Evolutionary conservation across 2,329 filamentous ascomycete genomes (phyloP), one percentile per base, ranked within the genome.

Genomic region (Penicillium sp.): DNA sequence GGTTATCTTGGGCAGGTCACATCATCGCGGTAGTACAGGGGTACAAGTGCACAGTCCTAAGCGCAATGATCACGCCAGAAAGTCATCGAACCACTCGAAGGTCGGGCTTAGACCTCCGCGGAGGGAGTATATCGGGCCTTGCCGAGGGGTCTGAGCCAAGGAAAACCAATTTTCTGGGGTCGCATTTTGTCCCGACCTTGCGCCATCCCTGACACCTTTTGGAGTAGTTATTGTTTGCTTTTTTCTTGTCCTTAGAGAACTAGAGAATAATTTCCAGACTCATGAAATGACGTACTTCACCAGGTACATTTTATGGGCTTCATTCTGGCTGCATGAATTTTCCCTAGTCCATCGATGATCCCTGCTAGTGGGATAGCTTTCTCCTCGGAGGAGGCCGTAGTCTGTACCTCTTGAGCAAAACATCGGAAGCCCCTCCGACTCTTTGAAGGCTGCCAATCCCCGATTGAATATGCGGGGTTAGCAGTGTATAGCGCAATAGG

Each of bases 51-150:
- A n/a, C 37, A 40, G 37, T 45, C 35, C 44, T 49, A 57, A 49
- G 48, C 51, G 53, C 51, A 58, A 43, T 23, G 58, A 60, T 60
- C 55, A 58, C 56, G 58, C 56, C 56, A 53, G 56, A 53, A 49
- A 11, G 29, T 2, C 41, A 41, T 47, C 29, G 41, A 55, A 50
- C 52, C 27, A 57, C 53, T 57, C 40, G 53, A 29, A 20, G 20
- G 20, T 18, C 11, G 29, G 29, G 40, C 46, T 47, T 42, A 18
- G 37, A 26, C 15, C 42, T 55, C 63, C 63, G 63, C 63, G 63
- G 63, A 65, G 61, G 6, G 23, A 6, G 29, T 12, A 31, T 12
- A 65, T 64, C 61, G 52, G 52, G 51, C 37, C 53, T 55, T 59
- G 56, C 58, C 60, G 61, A 40, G 47, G 52, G 42, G 53, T 37